phyloP scores from a whole-genome alignment of 192 early-diverging fungal genomes.

The Coemansia pectinata region DNA sequence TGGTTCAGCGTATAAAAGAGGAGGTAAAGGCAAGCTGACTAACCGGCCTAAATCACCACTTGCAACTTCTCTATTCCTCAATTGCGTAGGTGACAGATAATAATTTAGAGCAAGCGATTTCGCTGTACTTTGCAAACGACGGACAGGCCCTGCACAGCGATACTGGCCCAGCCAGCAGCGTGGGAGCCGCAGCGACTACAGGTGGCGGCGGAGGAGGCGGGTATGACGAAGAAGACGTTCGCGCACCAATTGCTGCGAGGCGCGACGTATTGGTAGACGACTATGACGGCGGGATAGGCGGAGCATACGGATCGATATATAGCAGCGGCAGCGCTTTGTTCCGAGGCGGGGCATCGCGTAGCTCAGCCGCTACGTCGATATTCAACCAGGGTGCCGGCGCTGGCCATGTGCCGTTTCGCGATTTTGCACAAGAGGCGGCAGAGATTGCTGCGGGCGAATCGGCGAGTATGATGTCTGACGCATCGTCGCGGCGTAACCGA shows the following conservation, averaged over 20 bases:
- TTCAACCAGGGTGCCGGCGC: conserved; percentile 41
- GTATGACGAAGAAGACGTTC: conserved; percentile 57
- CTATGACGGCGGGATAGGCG: conserved; percentile 9
- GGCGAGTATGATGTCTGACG: neutral
- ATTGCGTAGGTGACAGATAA: conserved; percentile 69
- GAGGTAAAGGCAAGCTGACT: neutral
- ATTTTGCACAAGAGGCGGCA: conserved; percentile 66
- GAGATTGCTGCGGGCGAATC: conserved; percentile 52
- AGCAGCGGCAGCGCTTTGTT: neutral
- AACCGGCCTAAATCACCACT: neutral
- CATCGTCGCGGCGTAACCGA: conserved; percentile 55
- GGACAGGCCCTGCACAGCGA: conserved; percentile 59
- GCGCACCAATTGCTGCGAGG: conserved; percentile 84
- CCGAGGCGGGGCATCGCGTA: neutral
- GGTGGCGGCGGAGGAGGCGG: neutral
- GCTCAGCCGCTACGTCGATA: conserved; percentile 46
- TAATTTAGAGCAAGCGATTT: conserved; percentile 72
- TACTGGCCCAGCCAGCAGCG: conserved; percentile 7
- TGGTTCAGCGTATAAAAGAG: neutral
- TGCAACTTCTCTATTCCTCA: neutral
- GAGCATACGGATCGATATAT: conserved; percentile 10
- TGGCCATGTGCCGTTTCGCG: conserved; percentile 62
- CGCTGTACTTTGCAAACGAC: conserved; percentile 83
- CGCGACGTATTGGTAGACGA: conserved; percentile 73
- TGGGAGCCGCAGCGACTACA: conserved; percentile 16